Base-by-base conservation (phyloP, 1,139 yeast genomes). In the Protomyces inundatus region DNA sequence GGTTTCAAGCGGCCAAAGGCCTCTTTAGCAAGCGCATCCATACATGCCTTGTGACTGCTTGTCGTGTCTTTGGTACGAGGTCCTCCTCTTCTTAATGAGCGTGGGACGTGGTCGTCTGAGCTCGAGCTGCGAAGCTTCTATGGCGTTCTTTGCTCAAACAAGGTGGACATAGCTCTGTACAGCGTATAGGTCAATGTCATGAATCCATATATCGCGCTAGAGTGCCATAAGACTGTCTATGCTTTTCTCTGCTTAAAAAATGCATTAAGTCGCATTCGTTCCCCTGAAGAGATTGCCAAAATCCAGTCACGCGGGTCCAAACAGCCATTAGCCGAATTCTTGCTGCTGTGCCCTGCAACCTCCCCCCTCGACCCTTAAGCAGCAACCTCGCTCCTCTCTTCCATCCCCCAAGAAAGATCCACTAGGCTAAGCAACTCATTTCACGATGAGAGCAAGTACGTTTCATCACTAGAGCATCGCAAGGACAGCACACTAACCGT, bases 1-100 rank as follows among this genome's bases (percentile, higher is more conserved):
- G 62, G 62, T 42, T 42, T 58, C 52, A 58, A 30, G 9, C 23
- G 32, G 33, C 36, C 42, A 23, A 58, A 58, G 9, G 32, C 52
- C 16, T 12, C 7, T 33, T 12, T 12, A 34, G 50, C 48, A 30
- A 30, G 30, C 46, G 36, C 61, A 50, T 57, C 36, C 61, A 57
- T 57, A 23, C 36, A 57, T 45, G 48, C 45, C 53, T 23, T 42
- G 48, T 42, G 48, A 42, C 48, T 42, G 48, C 48, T 16, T 4
- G 32, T 1, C 39, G 39, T 7, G 39, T 36, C 39, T 36, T 36
- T 12, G 39, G 1, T 3, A 36, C 23, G 1, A 23, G 23, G 23
- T 23, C 1, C 1, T 23, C 23, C 2, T 23, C 23, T 23, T 23
- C 2, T 23, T n/a, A n/a, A 23, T 23, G 23, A 23, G 23, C 23